These are phyloP conservation scores for Chlamydomonas sp. DNA, from an alignment of 139 green algal species.

Conservation along the genomic window DNA sequence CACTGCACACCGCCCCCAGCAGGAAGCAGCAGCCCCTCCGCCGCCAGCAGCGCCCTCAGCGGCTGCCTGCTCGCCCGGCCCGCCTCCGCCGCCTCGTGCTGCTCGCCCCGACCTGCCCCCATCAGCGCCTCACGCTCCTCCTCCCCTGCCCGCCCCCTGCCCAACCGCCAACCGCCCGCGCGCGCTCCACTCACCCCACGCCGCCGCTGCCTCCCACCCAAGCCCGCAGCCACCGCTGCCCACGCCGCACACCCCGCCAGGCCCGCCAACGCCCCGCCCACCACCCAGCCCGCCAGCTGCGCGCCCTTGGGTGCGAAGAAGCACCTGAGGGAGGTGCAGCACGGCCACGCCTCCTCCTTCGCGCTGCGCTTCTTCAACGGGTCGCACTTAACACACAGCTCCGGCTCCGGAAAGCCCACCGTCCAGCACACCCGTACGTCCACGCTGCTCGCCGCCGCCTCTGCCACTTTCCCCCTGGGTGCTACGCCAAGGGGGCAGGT, in stretches of 20 bases:
- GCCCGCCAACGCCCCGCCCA: neutral
- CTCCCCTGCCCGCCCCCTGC: too few relatives aligned
- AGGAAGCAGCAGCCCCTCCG: too few relatives aligned
- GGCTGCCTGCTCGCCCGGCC: neutral
- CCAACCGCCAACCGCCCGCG: too few relatives aligned
- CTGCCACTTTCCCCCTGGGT: neutral
- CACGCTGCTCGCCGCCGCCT: neutral
- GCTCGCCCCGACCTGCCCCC: too few relatives aligned
- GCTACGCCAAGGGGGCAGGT: neutral
- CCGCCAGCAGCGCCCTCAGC: neutral
- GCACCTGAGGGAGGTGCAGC: constrained; percentile 12
- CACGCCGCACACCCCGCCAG: neutral
- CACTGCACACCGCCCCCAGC: neutral
- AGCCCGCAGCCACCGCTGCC: neutral
- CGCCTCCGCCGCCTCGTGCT: neutral
- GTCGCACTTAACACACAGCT: constrained; percentile 43
- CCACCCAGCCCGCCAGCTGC: constrained; percentile 23
- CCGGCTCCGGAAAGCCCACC: neutral
- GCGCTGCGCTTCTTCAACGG: neutral
- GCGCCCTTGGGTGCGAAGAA: neutral
- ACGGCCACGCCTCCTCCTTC: constrained; percentile 8
- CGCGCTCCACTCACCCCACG: too few relatives aligned
- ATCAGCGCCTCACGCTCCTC: too few relatives aligned
- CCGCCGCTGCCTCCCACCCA: neutral
- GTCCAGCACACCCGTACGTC: constrained; percentile 2